Percentiles rank a stretch among this genome's conserved stretches.
Conservation (phyloP, 495 filamentous ascomycete genomes). For the Pyrenula massariospora region DNA sequence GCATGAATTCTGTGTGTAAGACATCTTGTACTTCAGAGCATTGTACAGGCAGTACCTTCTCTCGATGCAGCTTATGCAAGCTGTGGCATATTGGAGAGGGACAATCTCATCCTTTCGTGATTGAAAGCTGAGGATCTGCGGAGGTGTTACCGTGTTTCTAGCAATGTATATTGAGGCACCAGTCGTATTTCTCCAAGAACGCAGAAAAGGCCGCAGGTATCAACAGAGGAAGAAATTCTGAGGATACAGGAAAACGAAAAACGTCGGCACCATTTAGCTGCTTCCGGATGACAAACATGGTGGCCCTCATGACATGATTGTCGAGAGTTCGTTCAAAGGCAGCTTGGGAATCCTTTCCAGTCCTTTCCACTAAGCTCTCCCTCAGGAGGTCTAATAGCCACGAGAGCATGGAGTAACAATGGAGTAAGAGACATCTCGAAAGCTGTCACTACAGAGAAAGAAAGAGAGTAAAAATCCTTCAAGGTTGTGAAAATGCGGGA, state of each 20-base stretch:
- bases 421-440: conserved; percentile 25
- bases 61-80: too few relatives aligned
- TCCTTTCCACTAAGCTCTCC: conserved; percentile 53
- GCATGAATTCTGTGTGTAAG: conserved; percentile 39
- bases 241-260: conserved; percentile 59
- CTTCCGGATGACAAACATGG: conserved; percentile 61
- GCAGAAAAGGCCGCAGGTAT: conserved; percentile 42
- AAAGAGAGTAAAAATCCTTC: conserved; percentile 8
- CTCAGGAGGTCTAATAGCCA: conserved; percentile 69
- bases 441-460: background rate
- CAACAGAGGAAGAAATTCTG: conserved; percentile 75
- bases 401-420: conserved; percentile 61
- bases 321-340: conserved; percentile 40
- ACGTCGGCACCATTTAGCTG: conserved; percentile 62
- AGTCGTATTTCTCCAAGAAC: conserved; percentile 40
- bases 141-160: conserved; percentile 4
- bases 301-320: conserved; percentile 9
- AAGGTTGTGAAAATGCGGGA: conserved; percentile 48
- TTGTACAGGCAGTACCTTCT: conserved; percentile 18
- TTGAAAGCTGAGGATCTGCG: conserved; percentile 44
- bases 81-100: too few relatives aligned
- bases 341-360: conserved; percentile 53
- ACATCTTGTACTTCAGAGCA: conserved; percentile 29
- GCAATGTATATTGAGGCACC: conserved; percentile 24
- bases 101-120: conserved; percentile 61